Evolutionary conservation across 2,329 filamentous ascomycete species (phyloP).

Genomic region (Colletotrichum eremochloae): DNA sequence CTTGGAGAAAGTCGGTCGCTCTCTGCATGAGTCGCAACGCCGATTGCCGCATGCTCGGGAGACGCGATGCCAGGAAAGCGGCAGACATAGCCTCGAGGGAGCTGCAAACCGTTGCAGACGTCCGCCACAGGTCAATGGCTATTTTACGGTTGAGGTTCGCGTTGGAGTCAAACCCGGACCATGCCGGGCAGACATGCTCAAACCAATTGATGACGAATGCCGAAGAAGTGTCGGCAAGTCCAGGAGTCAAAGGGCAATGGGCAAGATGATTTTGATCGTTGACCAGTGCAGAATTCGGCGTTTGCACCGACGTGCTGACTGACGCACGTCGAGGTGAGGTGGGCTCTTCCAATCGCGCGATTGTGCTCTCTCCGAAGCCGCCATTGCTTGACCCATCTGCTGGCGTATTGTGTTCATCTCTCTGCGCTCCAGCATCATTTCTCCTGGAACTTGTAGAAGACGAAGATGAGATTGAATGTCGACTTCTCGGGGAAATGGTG

Average conservation of each 20-base stretch:
- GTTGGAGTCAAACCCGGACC: slow-evolving; percentile 57
- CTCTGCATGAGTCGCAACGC: slow-evolving; percentile 51
- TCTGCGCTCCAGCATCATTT: not conserved
- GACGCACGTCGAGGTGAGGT: not conserved
- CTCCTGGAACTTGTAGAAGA: not conserved
- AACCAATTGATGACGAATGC: slow-evolving; percentile 57
- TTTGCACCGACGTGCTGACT: not conserved
- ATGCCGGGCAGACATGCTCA: slow-evolving; percentile 55
- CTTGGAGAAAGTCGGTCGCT: slow-evolving; percentile 52
- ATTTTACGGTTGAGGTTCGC: slow-evolving; percentile 55
- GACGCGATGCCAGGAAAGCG: slow-evolving; percentile 50
- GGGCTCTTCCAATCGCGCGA: not conserved
- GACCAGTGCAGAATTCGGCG: not conserved
- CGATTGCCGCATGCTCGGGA: slow-evolving; percentile 54
- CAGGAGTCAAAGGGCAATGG: slow-evolving; percentile 40
- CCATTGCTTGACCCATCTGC: not conserved
- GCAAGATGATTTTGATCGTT: slow-evolving; percentile 23
- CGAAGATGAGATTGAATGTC: slow-evolving; percentile 11
- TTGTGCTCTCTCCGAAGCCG: not conserved
- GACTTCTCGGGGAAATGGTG: not conserved
- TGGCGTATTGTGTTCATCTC: not conserved
- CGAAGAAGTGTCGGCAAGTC: slow-evolving; percentile 48
- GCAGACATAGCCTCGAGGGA: slow-evolving; percentile 59
- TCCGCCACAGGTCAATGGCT: slow-evolving; percentile 53
- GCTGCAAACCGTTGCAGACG: slow-evolving; percentile 54